Evolutionary conservation across 176 grass and related monocot species (phyloP), one percentile per base, ranked within the genome.

Genomic region (Panicum miliaceum): DNA sequence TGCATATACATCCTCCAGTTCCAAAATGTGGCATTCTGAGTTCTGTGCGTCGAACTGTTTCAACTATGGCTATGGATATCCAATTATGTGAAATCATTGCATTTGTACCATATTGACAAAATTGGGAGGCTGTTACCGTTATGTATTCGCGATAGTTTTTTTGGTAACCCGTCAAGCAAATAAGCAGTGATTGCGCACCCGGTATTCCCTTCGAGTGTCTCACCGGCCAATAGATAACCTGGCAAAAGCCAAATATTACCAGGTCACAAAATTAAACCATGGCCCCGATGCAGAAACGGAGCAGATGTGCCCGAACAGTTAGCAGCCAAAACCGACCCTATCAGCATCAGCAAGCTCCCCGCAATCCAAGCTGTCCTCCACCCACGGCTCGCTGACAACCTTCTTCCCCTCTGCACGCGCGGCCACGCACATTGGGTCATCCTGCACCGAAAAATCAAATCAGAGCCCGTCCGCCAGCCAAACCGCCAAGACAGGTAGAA

Each of bases 91-190:
- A 63, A 43, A 63, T 32, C 5, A 3, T 20, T 72, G 18, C n/a
- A 34, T 2, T 32, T 27, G 26, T 10, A 34, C 27, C 46, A 53
- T 22, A 54, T 32, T 5, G 12, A 42, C 52, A 61, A 12, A 59
- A 52, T 15, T 9, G 14, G 26, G 45, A 85, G 36, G 52, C 4
- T 25, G 53, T 81, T 92, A 98, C 96, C 93, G 86, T 95, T 64
- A 98, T 95, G 74, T 98, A 80, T 34, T 95, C 81, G 0, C 96
- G 80, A 58, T 78, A 90, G 69, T 88, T 76, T 68, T 78, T 92
- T 64, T 98, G 89, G 77, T 92, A 98, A 41, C 96, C 96, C 34
- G 96, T 95, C 68, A 98, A 75, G 71, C 96, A 98, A 71, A 95
- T 90, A 42, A 71, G 60, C 45, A 98, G 38, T 19, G 80, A 83